Conservation (phyloP, 2,329 filamentous ascomycete genomes). For the Xylariaceae sp. region DNA sequence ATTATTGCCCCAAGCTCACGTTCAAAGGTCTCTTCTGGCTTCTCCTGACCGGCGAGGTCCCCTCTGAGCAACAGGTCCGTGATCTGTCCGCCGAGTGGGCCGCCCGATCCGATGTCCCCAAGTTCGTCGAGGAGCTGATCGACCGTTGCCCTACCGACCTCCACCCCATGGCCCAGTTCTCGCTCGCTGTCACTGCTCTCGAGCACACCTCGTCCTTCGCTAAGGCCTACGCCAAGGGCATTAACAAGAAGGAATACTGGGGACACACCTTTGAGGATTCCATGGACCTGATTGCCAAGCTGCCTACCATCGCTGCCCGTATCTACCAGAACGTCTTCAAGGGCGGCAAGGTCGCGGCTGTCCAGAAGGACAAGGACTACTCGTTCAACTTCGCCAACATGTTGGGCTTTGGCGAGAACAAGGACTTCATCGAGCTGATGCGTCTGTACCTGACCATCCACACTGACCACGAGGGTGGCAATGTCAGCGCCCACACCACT, state of each 20-base stretch:
- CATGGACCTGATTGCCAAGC: slow-evolving; percentile 99
- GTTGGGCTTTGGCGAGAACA: slow-evolving; percentile 92
- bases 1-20: slow-evolving; percentile 3
- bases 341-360: slow-evolving; percentile 93
- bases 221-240: slow-evolving; percentile 97
- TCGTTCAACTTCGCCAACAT: slow-evolving; percentile 99
- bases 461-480: slow-evolving; percentile 99
- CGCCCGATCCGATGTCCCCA: slow-evolving; percentile 92
- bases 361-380: slow-evolving; percentile 99
- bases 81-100: slow-evolving; percentile 98
- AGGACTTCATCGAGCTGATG: slow-evolving; percentile 97
- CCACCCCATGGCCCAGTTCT: slow-evolving; percentile 99
- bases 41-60: slow-evolving; percentile 95
- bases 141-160: slow-evolving; percentile 98
- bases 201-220: slow-evolving; percentile 97
- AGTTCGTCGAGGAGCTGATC: slow-evolving; percentile 98
- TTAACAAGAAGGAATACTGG: slow-evolving; percentile 99
- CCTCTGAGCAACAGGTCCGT: slow-evolving; percentile 95
- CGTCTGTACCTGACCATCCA: slow-evolving; percentile 99
- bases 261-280: slow-evolving; percentile 98
- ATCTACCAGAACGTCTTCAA: slow-evolving; percentile 99
- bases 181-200: slow-evolving; percentile 92
- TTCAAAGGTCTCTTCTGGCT: slow-evolving; percentile 88
- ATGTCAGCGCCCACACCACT: slow-evolving; percentile 97
- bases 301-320: slow-evolving; percentile 93